Evolutionary conservation across 306 rosid genomes (phyloP), one percentile per base, ranked within the genome.

Genomic region (Gastrolobium bilobum): DNA sequence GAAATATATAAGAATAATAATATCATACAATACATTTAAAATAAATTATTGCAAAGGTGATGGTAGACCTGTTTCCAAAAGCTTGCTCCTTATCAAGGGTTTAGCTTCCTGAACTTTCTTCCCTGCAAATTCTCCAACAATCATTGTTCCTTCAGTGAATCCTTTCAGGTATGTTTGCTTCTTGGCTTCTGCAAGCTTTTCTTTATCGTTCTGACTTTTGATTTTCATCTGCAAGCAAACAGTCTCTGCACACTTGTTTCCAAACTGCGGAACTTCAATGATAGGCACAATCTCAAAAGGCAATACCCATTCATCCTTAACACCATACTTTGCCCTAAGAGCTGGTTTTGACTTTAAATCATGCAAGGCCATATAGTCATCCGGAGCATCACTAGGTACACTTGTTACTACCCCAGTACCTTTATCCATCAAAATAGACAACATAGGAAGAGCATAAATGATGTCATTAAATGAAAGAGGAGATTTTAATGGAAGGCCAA

Each of bases 371-470:
- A 92, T 94, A 76, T 89, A 94, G 74, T 94, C 99, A 85, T 94
- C 99, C 2, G 99, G 99, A 64, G 99, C 90, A 82, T 94, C 99
- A 81, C 95, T 90, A 11, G 99, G 99, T 64, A 94, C 99, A 76
- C 97, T 92, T 38, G 99, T 94, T 66, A 94, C 99, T 7, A 94
- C 87, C 48, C 99, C 99, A 7, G 99, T 91, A 70, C 99, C 99
- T 85, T 94, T 94, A 73, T 94, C 97, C 82, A 94, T 94, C 62
- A 94, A 83, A 74, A 94, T 88, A 43, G 97, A 91, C 86, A 94
- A 39, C 99, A 94, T 94, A 14, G 99, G 99, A 83, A 94, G 99
- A 4, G 95, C 94, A 82, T 94, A 92, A 58, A 94, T 92, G 53
- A 88, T 65, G 62, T 89, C 89, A 43, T 92, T 89, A 11, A 91